These are phyloP conservation scores for Talaromyces atroroseus DNA, from an alignment of 2,329 filamentous ascomycete species.

Conservation along the genomic window DNA sequence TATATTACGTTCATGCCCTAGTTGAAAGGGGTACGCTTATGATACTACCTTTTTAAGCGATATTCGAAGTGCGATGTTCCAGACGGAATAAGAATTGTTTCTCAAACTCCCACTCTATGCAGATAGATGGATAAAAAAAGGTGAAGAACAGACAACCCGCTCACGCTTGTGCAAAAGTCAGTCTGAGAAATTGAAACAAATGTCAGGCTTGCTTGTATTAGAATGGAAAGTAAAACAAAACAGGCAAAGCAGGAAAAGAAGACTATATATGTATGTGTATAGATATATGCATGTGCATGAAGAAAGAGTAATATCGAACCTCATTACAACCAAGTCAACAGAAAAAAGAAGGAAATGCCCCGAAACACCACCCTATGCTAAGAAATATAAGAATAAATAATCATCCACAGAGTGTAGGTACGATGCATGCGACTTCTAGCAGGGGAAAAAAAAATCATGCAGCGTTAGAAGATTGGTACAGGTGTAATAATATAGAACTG, in stretches of 20 bases:
- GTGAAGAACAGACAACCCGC: not conserved
- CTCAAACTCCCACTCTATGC: constrained; percentile 1
- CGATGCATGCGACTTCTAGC: not conserved
- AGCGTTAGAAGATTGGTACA: not conserved
- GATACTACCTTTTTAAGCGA: too few relatives aligned
- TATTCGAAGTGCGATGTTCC: too few relatives aligned
- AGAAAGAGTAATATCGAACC: not conserved
- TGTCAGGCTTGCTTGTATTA: not conserved
- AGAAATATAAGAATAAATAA: constrained; percentile 11
- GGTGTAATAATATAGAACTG: not conserved
- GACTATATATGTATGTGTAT: not conserved
- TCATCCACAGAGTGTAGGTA: constrained; percentile 5
- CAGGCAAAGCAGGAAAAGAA: constrained; percentile 8
- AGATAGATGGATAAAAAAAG: not conserved
- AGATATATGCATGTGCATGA: constrained; percentile 6
- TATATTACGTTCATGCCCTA: too few relatives aligned
- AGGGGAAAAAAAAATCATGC: not conserved
- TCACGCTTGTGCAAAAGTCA: not conserved
- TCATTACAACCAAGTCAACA: constrained; percentile 6
- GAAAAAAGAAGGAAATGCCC: constrained; percentile 5
- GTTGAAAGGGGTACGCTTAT: too few relatives aligned
- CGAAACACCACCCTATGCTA: constrained; percentile 14
- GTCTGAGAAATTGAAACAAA: constrained; percentile 11
- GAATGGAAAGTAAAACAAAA: not conserved
- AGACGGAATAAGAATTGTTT: too few relatives aligned